Evolutionary conservation across 805 yeast genomes (phyloP), one percentile per base, ranked within the genome.

Genomic region (Schwanniomyces vanrijiae): DNA sequence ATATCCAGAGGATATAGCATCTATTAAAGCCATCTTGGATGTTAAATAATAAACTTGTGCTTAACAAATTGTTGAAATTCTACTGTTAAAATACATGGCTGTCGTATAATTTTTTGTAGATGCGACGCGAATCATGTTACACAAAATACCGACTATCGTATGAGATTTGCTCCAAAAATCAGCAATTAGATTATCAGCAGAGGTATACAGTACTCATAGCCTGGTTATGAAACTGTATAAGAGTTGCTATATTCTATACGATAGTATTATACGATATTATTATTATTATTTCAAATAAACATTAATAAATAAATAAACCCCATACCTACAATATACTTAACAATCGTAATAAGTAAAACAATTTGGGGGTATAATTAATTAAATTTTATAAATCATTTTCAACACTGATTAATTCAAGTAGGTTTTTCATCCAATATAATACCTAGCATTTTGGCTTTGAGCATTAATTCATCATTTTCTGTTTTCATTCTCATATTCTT

Each of bases 401-500:
- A n/a, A n/a, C 7, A 16, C 14, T n/a, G 35, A 10, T 4, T n/a
- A 13, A 20, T 13, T 11, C n/a, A 19, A 37, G 3, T 38, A 4
- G 10, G n/a, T 2, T 22, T 13, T 5, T 47, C 49, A 34, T 51
- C 49, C 31, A 54, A 45, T n/a, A 28, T 16, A 7, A 58, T n/a
- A 2, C 76, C 76, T 47, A 71, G 52, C 68, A 69, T 55, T 42
- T 55, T 55, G 4, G 76, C 76, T 48, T 66, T 61, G 33, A 59
- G 53, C 19, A 66, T 38, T 42, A 86, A 65, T 44, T 77, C 77
- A 34, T 75, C 69, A 46, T 83, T 71, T 61, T 87, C 90, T 51
- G 71, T 62, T 44, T 61, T 60, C 55, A 88, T 67, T 29, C 68
- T 62, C 3, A 64, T 62, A 55, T 86, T 86, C 51, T 83, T 80